These are phyloP conservation scores for Penicillium thymicola DNA, from an alignment of 2,329 filamentous ascomycete species.

Conservation along the genomic window DNA sequence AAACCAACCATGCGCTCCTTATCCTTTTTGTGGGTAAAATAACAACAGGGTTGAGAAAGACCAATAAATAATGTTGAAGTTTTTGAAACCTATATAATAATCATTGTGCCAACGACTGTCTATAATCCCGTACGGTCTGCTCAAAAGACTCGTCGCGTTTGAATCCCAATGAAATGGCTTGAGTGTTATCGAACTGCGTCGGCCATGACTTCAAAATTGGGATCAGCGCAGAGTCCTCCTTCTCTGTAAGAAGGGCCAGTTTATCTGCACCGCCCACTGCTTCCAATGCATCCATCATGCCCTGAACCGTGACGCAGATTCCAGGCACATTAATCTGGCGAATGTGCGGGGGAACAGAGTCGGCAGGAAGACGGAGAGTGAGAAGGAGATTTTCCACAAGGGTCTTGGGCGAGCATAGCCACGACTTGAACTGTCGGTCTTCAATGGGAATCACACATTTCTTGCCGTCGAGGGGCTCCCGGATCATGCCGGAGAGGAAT, in stretches of 20 bases:
- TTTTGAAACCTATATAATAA: not conserved
- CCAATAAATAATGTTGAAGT: not conserved
- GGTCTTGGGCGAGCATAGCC: slow-evolving; percentile 53
- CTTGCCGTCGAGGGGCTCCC: slow-evolving; percentile 58
- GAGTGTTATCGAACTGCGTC: slow-evolving; percentile 52
- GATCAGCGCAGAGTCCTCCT: slow-evolving; percentile 50
- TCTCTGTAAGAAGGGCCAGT: slow-evolving; percentile 50
- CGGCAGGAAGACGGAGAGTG: slow-evolving; percentile 44
- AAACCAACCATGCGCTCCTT: not conserved
- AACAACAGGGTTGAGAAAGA: not conserved
- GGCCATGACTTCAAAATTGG: slow-evolving; percentile 58
- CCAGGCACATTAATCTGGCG: slow-evolving; percentile 59
- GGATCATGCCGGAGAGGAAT: slow-evolving; percentile 61
- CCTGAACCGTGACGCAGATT: slow-evolving; percentile 50
- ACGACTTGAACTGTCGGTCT: slow-evolving; percentile 50
- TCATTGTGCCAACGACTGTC: slow-evolving; percentile 33
- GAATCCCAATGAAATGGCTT: slow-evolving; percentile 52
- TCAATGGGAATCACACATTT: slow-evolving; percentile 54
- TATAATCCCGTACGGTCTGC: slow-evolving; percentile 55
- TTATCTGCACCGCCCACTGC: slow-evolving; percentile 55
- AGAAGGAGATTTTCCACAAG: slow-evolving; percentile 54
- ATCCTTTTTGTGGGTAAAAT: not conserved
- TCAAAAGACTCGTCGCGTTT: slow-evolving; percentile 53
- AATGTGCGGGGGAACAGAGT: slow-evolving; percentile 43
- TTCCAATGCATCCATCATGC: slow-evolving; percentile 56